Conservation (phyloP, 139 green algal species). For the Tetradesmus lagerheimii region DNA sequence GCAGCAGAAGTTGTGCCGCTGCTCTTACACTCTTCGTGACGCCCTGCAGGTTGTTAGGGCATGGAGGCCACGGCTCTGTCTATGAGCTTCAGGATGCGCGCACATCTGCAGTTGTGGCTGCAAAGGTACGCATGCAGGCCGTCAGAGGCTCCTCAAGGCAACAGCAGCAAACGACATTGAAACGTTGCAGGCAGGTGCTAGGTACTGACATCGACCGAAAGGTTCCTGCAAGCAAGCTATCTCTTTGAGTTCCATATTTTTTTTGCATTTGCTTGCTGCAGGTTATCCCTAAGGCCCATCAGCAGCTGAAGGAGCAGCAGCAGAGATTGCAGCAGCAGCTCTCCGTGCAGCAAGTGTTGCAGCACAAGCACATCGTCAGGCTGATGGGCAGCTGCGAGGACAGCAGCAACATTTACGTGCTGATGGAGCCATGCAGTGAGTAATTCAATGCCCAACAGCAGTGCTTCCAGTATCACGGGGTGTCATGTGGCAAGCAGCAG, state of each 20-base stretch:
- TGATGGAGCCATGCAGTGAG: conserved; percentile 45
- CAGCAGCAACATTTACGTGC: conserved; percentile 17
- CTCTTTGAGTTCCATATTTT: no score
- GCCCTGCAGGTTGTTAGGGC: background rate
- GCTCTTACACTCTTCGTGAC: background rate
- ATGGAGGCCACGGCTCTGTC: background rate
- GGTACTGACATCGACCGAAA: background rate
- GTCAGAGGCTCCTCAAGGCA: background rate
- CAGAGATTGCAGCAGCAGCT: background rate
- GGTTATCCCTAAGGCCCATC: background rate
- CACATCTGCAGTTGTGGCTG: background rate
- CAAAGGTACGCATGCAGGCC: background rate
- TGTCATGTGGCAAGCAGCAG: background rate
- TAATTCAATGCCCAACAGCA: background rate
- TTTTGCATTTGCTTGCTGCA: background rate
- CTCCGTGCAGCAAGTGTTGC: background rate
- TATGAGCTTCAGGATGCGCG: conserved; percentile 4
- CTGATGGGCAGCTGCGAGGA: conserved; percentile 3
- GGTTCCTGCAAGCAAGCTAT: background rate
- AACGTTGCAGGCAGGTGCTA: background rate
- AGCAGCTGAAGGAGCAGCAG: background rate
- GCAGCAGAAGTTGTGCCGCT: background rate
- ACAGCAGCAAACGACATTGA: background rate
- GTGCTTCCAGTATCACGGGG: background rate
- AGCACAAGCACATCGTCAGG: conserved; percentile 2